phyloP scores from a whole-genome alignment of 345 rosid species.

The Linum lewisii region DNA sequence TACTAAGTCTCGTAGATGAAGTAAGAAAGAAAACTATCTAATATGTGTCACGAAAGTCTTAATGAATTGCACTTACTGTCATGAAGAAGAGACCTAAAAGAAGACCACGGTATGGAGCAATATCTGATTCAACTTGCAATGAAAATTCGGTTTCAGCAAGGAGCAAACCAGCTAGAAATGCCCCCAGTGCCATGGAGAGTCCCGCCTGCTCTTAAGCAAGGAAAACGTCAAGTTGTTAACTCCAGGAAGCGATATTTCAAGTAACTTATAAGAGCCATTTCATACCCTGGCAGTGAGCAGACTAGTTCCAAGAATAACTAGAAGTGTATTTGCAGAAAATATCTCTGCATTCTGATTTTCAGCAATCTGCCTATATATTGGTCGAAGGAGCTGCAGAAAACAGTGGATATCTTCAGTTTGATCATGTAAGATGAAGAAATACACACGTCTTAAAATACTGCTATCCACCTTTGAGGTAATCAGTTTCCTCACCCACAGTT shows the following conservation, averaged over 20 bases:
- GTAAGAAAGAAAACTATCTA: no score
- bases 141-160: constrained; percentile 99
- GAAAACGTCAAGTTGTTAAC: constrained; percentile 12
- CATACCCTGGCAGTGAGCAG: constrained; percentile 97
- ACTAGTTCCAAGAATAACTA: constrained; percentile 94
- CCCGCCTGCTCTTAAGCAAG: constrained; percentile 65
- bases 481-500: no score
- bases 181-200: constrained; percentile 98
- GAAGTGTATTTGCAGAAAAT: constrained; percentile 95
- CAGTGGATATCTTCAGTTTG: background rate
- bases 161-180: constrained; percentile 95
- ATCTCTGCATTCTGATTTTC: constrained; percentile 97
- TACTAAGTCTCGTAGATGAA: background rate
- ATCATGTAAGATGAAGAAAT: constrained; percentile 4
- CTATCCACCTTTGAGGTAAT: background rate
- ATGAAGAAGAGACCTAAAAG: constrained; percentile 97
- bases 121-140: constrained; percentile 98
- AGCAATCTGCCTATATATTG: constrained; percentile 93
- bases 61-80: constrained; percentile 53
- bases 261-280: constrained; percentile 14
- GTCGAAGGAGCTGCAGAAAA: constrained; percentile 80
- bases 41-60: constrained; percentile 3
- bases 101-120: constrained; percentile 98
- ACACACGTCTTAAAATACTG: background rate
- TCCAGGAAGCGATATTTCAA: background rate